Base-by-base conservation (phyloP, 2,329 filamentous ascomycete species). In the Penicillium nordicum region DNA sequence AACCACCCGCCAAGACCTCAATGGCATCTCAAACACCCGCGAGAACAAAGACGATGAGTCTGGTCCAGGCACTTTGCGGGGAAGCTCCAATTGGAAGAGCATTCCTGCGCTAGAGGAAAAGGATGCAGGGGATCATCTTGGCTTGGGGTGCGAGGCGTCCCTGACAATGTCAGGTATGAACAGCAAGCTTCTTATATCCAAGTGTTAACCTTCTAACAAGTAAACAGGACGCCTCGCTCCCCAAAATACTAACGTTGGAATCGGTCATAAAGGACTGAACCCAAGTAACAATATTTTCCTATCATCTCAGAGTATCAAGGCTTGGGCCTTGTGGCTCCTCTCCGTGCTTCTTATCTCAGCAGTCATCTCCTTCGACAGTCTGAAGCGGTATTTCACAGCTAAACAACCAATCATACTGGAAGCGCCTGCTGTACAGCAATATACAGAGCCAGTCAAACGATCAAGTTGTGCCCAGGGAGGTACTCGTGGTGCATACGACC, bases 1-100 rank as follows among this genome's bases (percentile, higher is more conserved):
- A 47, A 84, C 81, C 27, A 83, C 81, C 40, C 73, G 81, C 62
- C 77, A 82, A 72, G 81, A 84, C 65, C 72, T 83, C 57, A 83
- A 83, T 59, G 81, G 81, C 59, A 80, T 81, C 59, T 73, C 79
- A 61, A 84, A 84, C 68, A 69, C 78, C 21, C 78, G 80, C 23
- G 75, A 78, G 63, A 73, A 75, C 57, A 63, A 64, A 44, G 57
- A 57, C 25, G 60, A 59, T 14, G 54, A 45, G 11, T 44, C 41
- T 16, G 45, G 45, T 2, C 18, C 25, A 1, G 34, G 30, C 8
- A 14, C 27, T 25, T 37, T 52, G 27, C 46, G 14, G 48, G 55
- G 34, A 34, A 52, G 46, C 47, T 51, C 42, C 27, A 47, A 52
- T 57, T 59, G 45, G 46, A 36, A 21, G 18, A 34, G 29, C 25